Evolutionary conservation across 83 land plant species (phyloP).

Genomic region (Picea abies): DNA sequence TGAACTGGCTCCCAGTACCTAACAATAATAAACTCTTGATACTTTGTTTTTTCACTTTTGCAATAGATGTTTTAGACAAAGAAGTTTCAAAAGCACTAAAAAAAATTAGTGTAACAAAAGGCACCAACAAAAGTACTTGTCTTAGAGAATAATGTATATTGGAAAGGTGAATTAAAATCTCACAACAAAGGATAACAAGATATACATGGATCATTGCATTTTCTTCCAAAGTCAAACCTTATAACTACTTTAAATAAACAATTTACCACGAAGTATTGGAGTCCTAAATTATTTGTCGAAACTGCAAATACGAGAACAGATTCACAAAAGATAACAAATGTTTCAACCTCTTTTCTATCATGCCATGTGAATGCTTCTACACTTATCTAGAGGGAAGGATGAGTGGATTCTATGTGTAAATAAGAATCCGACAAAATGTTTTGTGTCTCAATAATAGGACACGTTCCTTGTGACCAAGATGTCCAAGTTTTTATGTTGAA

Average conservation of each 20-base stretch:
- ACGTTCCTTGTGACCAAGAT: conserved; percentile 37
- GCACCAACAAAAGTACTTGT: no score
- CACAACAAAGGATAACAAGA: no score
- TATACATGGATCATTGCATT: conserved; percentile 34
- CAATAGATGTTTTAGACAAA: conserved; percentile 76
- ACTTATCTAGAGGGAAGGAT: conserved; percentile 58
- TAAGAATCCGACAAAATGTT: conserved; percentile 57
- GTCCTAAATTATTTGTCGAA: conserved; percentile 47
- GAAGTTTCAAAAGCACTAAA: conserved; percentile 84
- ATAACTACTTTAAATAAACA: conserved; percentile 77
- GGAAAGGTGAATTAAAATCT: no score
- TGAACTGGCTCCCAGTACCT: conserved; percentile 81
- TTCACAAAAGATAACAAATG: conserved; percentile 71
- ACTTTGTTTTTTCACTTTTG: conserved; percentile 90
- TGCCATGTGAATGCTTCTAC: conserved; percentile 80
- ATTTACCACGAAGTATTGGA: conserved; percentile 69
- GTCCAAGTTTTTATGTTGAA: conserved; percentile 53
- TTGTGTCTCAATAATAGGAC: conserved; percentile 41
- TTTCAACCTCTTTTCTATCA: conserved; percentile 82
- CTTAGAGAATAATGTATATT: no score
- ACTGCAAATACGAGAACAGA: conserved; percentile 61
- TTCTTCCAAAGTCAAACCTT: conserved; percentile 82
- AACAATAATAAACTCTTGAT: conserved; percentile 43
- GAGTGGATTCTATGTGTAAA: conserved; percentile 62
- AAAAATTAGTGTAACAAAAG: conserved; percentile 48